Evolutionary conservation across 2,329 filamentous ascomycete species (phyloP), one percentile per base, ranked within the genome.

Genomic region (Microcyclospora pomicola): DNA sequence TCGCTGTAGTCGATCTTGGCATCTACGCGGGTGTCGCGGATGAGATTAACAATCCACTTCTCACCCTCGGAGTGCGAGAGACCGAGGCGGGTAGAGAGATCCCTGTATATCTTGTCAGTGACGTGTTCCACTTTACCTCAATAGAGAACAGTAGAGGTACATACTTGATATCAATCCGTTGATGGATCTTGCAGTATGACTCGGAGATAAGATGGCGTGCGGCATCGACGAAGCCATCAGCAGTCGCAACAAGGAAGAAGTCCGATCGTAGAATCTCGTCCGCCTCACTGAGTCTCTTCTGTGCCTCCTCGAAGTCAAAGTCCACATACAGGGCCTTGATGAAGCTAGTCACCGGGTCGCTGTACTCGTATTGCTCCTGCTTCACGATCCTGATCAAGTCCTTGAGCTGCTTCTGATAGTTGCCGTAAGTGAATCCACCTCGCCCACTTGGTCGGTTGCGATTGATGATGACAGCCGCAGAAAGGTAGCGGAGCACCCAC

Each of bases 31-130:
- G 91, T 98, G 66, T 98, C 91, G 47, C 91, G 81, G 66, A 98
- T 98, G 48, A 98, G 74, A 71, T 98, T 98, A 54, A 98, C 91
- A 57, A 98, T 98, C 91, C 91, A 98, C 72, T 98, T 98, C 77
- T 98, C 91, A 55, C 91, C 91, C 58, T 96, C 91, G 58, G 93
- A 85, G 54, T 87, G 80, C 59, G 82, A 85, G 48, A 98, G 73
- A 49, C 88, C 91, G 43, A 98, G 77, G 60, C 91, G 83, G 47
- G 78, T 81, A 48, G 86, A 94, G 42, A 98, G 75, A 54, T 96
- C 91, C 64, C 75, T 78, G 45, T 3, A 7, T 11, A 24, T 51
- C 33, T 24, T 50, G 44, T 46, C 46, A 47, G 55, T 35, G 27
- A 36, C 13, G 30, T 6, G 12, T 31, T 31, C 19, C 19, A 24